A percentile compares a stretch with the other conserved stretches of the same genome.
Evolutionary conservation across 371 early-diverging fungal genomes (phyloP).

Genomic region (Parasitella parasitica): DNA sequence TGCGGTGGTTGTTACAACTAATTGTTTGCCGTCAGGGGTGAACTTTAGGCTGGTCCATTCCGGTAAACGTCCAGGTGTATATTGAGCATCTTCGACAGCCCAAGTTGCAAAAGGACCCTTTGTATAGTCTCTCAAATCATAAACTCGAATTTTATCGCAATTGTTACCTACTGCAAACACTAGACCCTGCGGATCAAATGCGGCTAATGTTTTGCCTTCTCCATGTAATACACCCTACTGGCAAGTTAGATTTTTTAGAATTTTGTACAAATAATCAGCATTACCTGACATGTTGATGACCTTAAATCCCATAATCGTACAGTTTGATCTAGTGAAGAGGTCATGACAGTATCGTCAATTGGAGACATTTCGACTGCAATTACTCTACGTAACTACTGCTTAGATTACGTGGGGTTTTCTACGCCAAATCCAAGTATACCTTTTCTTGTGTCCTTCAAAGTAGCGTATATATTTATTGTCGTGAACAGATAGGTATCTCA

Average conservation of each 20-base stretch:
- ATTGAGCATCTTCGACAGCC: slow-evolving; percentile 44
- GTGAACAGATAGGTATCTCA: slow-evolving; percentile 88
- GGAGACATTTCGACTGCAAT: slow-evolving; percentile 79
- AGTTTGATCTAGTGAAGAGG: slow-evolving; percentile 70
- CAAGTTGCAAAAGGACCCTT: slow-evolving; percentile 27
- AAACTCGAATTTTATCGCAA: slow-evolving; percentile 51
- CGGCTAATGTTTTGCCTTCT: slow-evolving; percentile 59
- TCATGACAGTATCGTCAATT: slow-evolving; percentile 71
- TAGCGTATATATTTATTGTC: slow-evolving; percentile 93
- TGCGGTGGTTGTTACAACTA: slow-evolving; percentile 71
- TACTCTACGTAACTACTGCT: slow-evolving; percentile 47
- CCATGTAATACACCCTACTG: slow-evolving; percentile 47
- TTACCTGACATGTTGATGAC: slow-evolving; percentile 64
- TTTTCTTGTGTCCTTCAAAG: slow-evolving; percentile 82
- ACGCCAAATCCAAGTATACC: slow-evolving; percentile 34
- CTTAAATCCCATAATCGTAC: slow-evolving; percentile 83
- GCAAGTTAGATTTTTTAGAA: not conserved
- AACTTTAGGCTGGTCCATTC: slow-evolving; percentile 72
- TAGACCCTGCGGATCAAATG: slow-evolving; percentile 80
- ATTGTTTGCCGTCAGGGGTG: slow-evolving; percentile 69
- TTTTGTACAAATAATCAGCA: too few relatives aligned
- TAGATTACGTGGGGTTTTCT: not conserved
- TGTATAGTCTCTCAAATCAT: slow-evolving; percentile 67
- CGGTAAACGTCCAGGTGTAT: slow-evolving; percentile 20
- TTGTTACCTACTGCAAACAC: slow-evolving; percentile 74